A percentile compares a stretch with the other conserved stretches of the same genome.
These are phyloP conservation scores for Pyropia yezoensis DNA, from an alignment of 23 red algal species.

Conservation along the genomic window DNA sequence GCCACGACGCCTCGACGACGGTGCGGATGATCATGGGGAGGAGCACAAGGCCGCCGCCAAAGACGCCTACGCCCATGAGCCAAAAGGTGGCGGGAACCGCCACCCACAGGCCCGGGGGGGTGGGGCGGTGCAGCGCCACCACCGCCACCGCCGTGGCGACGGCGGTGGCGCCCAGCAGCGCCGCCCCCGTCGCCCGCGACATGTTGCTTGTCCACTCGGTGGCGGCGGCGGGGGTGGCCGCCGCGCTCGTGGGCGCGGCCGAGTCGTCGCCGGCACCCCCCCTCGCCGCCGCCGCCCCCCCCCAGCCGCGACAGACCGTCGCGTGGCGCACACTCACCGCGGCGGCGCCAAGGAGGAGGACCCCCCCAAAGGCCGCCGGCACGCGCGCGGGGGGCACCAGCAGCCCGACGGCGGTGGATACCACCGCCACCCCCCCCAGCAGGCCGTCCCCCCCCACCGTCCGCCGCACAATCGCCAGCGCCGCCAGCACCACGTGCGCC, in stretches of 20 bases:
- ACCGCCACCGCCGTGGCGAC: slow-evolving; percentile 14
- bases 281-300: neutral
- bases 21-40: slow-evolving; percentile 53
- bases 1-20: slow-evolving; percentile 16
- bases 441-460: slow-evolving; percentile 1
- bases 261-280: neutral
- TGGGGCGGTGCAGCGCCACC: slow-evolving; percentile 7
- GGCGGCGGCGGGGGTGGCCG: neutral
- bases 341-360: slow-evolving; percentile 22
- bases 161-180: slow-evolving; percentile 14
- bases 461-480: slow-evolving; percentile 16
- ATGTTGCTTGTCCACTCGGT: slow-evolving; percentile 22
- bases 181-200: slow-evolving; percentile 13
- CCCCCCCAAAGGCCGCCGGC: slow-evolving; percentile 26
- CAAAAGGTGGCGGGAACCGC: slow-evolving; percentile 45
- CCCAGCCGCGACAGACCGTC: neutral
- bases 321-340: slow-evolving; percentile 8
- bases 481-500: slow-evolving; percentile 43
- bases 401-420: slow-evolving; percentile 28
- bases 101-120: slow-evolving; percentile 2
- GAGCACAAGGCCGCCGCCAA: slow-evolving; percentile 67
- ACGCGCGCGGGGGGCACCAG: slow-evolving; percentile 18
- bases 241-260: neutral
- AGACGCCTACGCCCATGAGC: slow-evolving; percentile 49
- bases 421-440: slow-evolving; percentile 18